A percentile compares a stretch with the other conserved stretches of the same genome.
Conservation (phyloP, 192 early-diverging fungal genomes). For the Linnemannia elongata region DNA sequence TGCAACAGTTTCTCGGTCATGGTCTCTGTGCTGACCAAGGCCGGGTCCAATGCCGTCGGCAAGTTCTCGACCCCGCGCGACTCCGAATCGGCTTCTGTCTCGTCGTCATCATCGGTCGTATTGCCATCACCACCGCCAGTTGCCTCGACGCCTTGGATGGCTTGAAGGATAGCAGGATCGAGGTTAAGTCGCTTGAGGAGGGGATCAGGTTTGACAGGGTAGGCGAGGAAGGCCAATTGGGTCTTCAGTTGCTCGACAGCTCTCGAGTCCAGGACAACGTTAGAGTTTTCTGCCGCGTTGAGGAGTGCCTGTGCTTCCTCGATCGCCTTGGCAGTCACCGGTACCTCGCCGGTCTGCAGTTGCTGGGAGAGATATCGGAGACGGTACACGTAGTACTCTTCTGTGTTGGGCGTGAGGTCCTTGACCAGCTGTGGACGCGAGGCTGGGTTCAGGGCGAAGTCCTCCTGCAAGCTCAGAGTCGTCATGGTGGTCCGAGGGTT, state of each 20-base stretch:
- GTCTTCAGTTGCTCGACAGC: constrained; percentile 13
- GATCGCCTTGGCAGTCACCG: constrained; percentile 31
- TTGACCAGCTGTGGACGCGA: constrained; percentile 34
- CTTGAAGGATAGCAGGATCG: constrained; percentile 8
- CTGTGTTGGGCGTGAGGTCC: constrained; percentile 25
- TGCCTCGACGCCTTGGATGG: neutral
- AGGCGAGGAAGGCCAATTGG: constrained; percentile 42
- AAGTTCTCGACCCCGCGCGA: constrained; percentile 18
- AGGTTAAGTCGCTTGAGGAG: constrained; percentile 24
- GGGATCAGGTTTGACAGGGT: constrained; percentile 43
- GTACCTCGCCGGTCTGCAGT: constrained; percentile 21
- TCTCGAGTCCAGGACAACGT: neutral
- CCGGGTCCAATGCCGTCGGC: constrained; percentile 24
- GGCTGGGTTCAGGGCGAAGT: constrained; percentile 44
- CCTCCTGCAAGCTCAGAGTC: constrained; percentile 26
- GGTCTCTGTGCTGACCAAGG: constrained; percentile 17
- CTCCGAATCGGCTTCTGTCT: neutral
- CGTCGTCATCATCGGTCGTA: neutral
- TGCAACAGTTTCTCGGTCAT: constrained; percentile 34
- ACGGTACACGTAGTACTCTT: constrained; percentile 41
- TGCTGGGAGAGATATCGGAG: constrained; percentile 28
- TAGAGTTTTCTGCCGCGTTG: constrained; percentile 24
- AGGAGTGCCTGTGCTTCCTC: constrained; percentile 23
- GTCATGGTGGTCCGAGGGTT: neutral
- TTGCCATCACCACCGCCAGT: neutral